Conservation (phyloP, 179 eudicot species). For the Actinidia chinensis region DNA sequence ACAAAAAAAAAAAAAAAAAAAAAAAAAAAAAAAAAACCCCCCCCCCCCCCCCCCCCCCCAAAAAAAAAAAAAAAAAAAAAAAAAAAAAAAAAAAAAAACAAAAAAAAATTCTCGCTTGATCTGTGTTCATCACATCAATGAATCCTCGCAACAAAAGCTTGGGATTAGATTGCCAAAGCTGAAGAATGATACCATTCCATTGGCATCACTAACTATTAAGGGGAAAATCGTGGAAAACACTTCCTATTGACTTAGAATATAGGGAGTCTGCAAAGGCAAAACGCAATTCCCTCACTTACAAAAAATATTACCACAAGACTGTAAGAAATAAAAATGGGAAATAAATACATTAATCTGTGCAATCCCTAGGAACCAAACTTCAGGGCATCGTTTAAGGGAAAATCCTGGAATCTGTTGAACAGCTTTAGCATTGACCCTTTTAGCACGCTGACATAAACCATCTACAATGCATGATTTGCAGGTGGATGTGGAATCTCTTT, state of each 20-base stretch:
- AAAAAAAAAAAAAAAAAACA: too few relatives aligned
- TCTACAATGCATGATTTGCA: conserved; percentile 75
- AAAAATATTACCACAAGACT: background rate
- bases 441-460: conserved; percentile 72
- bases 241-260: conserved; percentile 73
- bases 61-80: too few relatives aligned
- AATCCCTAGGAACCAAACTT: conserved; percentile 68
- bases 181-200: conserved; percentile 45
- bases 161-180: conserved; percentile 71
- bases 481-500: conserved; percentile 52
- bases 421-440: conserved; percentile 66
- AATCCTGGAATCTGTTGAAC: conserved; percentile 58
- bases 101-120: conserved; percentile 49
- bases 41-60: too few relatives aligned
- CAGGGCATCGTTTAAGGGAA: conserved; percentile 67
- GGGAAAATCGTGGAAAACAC: conserved; percentile 61
- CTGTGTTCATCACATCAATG: conserved; percentile 43
- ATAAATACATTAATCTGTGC: conserved; percentile 64
- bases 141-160: conserved; percentile 59
- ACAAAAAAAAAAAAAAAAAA: too few relatives aligned
- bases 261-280: conserved; percentile 58
- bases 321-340: conserved; percentile 14
- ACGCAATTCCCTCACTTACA: background rate
- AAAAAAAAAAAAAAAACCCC: too few relatives aligned
- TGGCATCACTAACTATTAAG: conserved; percentile 38